Evolutionary conservation across 805 yeast species (phyloP), one percentile per base, ranked within the genome.

Genomic region (Candida mattraensis): DNA sequence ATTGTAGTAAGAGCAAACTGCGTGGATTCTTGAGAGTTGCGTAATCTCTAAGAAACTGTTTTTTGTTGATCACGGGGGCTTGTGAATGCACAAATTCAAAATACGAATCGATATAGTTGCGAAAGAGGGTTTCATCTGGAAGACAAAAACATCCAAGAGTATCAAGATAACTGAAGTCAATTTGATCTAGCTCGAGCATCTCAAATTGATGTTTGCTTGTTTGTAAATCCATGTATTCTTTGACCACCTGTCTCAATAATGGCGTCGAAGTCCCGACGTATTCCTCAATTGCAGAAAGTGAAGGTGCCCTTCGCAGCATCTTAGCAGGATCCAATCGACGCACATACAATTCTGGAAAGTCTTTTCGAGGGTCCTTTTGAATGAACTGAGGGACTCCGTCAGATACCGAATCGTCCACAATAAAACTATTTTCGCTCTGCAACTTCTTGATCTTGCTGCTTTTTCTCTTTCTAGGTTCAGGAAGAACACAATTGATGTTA

Each of bases 1-100:
- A 72, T 52, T 83, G 87, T 15, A 79, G 50, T 60, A 86, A 66
- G 20, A 76, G 56, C 25, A 83, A 58, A 20, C 87, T 77, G 6
- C 85, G 85, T 20, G 75, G 76, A 48, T 77, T 73, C 12, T 68
- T 53, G 1, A 74, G 64, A 17, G 80, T 76, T 46, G 70, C 69
- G 51, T 78, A 76, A 33, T 69, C 70, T 29, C 63, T 56, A 76
- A 82, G 67, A 56, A 86, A 86, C 53, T 70, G 69, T 0, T 75
- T 64, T 35, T 80, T 67, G 60, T 83, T 77, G 30, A 86, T 60
- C 17, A 84, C 72, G 3, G 95, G 95, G 56, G 78, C 70, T 24
- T 74, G 57, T 1, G 88, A 87, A 47, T 84, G 87, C 16, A 82
- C 70, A 40, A 70, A 69, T 28, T 69, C 73, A 48, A 86, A 86